These are phyloP conservation scores for Brasilioporus rufonigricans DNA, from an alignment of 768 basidiomycete species.

Conservation along the genomic window DNA sequence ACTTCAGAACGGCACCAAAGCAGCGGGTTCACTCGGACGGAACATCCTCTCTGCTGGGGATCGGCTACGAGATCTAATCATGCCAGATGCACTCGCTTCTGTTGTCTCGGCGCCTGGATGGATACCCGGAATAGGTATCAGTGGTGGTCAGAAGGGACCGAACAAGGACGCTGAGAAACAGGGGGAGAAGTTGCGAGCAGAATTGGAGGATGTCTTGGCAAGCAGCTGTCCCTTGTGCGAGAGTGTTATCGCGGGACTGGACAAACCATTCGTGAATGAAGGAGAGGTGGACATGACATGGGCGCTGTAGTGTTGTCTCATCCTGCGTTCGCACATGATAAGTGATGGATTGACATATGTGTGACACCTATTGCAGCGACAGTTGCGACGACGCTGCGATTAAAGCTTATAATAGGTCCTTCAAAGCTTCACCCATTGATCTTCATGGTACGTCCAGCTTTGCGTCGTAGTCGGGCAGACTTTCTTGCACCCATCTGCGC, in stretches of 20 bases:
- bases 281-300: conserved; percentile 80
- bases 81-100: conserved; percentile 89
- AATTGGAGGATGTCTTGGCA: conserved; percentile 87
- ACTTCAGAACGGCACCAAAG: conserved; percentile 61
- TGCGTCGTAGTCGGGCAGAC: conserved; percentile 68
- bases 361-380: conserved; percentile 8
- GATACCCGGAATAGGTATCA: conserved; percentile 65
- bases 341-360: conserved; percentile 1
- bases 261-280: conserved; percentile 80
- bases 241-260: conserved; percentile 78
- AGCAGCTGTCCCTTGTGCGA: conserved; percentile 94
- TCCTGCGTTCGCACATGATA: background rate
- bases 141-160: conserved; percentile 44
- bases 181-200: conserved; percentile 69
- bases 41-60: conserved; percentile 89
- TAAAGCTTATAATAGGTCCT: too few species aligned
- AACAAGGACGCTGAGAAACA: conserved; percentile 55
- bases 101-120: conserved; percentile 77
- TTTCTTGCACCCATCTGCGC: conserved; percentile 77
- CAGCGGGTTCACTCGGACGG: conserved; percentile 67
- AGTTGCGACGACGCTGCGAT: too few species aligned
- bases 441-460: conserved; percentile 76
- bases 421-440: conserved; percentile 55
- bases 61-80: conserved; percentile 83
- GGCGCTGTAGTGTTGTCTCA: conserved; percentile 48